Evolutionary conservation across 1,139 yeast genomes (phyloP), one percentile per base, ranked within the genome.

Genomic region (Blastobotrys indianensis): DNA sequence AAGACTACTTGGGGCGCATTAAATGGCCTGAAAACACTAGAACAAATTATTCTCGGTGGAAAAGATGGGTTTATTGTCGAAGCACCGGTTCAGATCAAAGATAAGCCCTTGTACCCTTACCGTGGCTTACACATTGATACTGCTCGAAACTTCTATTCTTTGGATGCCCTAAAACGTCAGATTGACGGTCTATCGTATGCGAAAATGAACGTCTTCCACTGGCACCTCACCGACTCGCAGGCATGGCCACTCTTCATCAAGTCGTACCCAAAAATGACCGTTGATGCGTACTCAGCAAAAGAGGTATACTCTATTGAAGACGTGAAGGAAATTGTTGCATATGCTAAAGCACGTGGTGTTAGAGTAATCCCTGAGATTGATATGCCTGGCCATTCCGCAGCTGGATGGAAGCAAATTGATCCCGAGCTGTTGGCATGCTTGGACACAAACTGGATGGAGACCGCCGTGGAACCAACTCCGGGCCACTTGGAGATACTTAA

Each of bases 341-440:
- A 70, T 53, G 77, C 74, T 1, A 50, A 53, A 10, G 58, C 50
- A 6, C 60, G 74, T 42, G 78, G 77, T 11, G 68, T 74, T 3
- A 61, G 77, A 42, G 64, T 74, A 4, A 56, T 74, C 35, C 77
- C 78, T 1, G 79, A 74, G 53, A 55, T 74, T 15, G 79, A 74
- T 50, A 57, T 72, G 62, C 78, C 78, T 1, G 77, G 76, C 2
- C 79, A 74, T 55, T 63, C 76, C 8, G 62, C 69, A 33, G 68
- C 76, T 10, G 78, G 78, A 2, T 74, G 74, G 73, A 56, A 55
- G 32, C 65, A 61, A 45, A 59, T 71, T 15, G 68, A 72, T 49
- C 63, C 69, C 1, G 57, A 59, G 8, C 50, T 72, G 15, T 59
- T 73, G n/a, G 61, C 66, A 8, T 73, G 76, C 59, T 66, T 58